Conservation (phyloP, 1,284 basidiomycete species). For the Mycosarcoma mackinlayi region DNA sequence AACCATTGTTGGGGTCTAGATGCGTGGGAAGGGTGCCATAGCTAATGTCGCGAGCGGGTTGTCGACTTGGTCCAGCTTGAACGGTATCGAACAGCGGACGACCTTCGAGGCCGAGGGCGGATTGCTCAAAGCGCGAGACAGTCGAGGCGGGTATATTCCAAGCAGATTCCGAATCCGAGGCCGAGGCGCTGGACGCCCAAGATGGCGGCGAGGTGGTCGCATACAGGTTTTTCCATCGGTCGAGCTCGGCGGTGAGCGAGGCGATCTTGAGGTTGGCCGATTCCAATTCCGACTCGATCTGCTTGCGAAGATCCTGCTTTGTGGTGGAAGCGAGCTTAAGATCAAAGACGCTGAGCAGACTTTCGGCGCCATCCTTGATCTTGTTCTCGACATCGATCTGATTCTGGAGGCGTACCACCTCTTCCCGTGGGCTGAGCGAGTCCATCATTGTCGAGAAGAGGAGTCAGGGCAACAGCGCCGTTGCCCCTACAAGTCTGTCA, state of each 20-base stretch:
- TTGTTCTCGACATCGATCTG: slow-evolving; percentile 78
- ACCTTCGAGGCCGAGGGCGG: slow-evolving; percentile 43
- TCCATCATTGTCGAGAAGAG: slow-evolving; percentile 9
- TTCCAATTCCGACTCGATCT: slow-evolving; percentile 81
- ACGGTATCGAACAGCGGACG: slow-evolving; percentile 26
- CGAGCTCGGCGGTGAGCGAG: slow-evolving; percentile 75
- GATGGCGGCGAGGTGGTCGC: slow-evolving; percentile 21
- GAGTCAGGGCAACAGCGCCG: too few relatives aligned
- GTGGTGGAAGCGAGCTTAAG: slow-evolving; percentile 35
- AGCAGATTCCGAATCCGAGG: slow-evolving; percentile 16
- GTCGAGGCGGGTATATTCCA: slow-evolving; percentile 26
- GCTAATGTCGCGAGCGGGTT: slow-evolving; percentile 3
- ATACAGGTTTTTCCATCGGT: slow-evolving; percentile 68
- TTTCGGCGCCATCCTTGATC: slow-evolving; percentile 87
- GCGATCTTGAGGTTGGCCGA: slow-evolving; percentile 79
- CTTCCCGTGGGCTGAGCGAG: slow-evolving; percentile 16
- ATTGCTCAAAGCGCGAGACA: slow-evolving; percentile 42
- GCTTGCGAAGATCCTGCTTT: slow-evolving; percentile 76
- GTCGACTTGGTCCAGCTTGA: slow-evolving; percentile 13
- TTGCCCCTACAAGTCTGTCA: too few relatives aligned
- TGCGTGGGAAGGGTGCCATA: slow-evolving; percentile 26
- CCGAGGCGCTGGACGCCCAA: slow-evolving; percentile 7
- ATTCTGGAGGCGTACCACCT: slow-evolving; percentile 77
- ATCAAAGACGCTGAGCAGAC: slow-evolving; percentile 76
- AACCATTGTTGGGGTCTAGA: slow-evolving; percentile 31